These are phyloP conservation scores for Neoarthrinium moseri DNA, from an alignment of 2,329 filamentous ascomycete species.

Conservation along the genomic window DNA sequence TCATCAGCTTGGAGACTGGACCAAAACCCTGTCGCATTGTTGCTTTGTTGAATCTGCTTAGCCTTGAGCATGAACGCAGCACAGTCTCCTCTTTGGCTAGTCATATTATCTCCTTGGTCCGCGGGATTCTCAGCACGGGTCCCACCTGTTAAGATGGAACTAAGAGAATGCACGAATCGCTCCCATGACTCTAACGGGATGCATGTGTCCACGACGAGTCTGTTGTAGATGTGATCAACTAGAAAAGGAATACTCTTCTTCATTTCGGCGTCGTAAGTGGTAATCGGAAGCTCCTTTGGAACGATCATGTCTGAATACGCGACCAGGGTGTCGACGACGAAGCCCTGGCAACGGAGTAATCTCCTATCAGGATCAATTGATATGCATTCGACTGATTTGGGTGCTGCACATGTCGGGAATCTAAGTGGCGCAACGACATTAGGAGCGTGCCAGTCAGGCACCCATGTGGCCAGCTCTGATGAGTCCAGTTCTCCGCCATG, in stretches of 20 bases:
- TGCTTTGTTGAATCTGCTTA: background rate
- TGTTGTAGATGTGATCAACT: constrained; percentile 1
- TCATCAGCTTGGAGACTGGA: background rate
- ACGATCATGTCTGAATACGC: constrained; percentile 4
- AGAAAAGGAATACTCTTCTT: constrained; percentile 1
- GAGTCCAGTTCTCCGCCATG: constrained; percentile 1
- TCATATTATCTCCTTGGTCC: background rate
- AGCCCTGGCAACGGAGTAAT: background rate
- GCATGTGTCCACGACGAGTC: background rate
- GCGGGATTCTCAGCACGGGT: background rate
- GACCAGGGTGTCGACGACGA: background rate
- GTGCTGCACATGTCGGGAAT: constrained; percentile 2
- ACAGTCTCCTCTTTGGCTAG: constrained; percentile 1
- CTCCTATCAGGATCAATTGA: background rate
- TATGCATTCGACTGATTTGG: background rate
- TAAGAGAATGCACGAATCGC: background rate
- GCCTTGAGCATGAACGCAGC: background rate
- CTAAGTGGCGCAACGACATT: constrained; percentile 4
- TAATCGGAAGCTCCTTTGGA: constrained; percentile 3
- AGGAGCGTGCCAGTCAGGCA: constrained; percentile 2
- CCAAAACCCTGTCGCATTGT: background rate
- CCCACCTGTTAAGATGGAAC: background rate
- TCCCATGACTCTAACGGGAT: background rate
- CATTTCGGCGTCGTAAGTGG: background rate
- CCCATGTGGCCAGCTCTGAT: background rate